Conservation (phyloP, 2,329 filamentous ascomycete species). For the Mollisia scopiformis region DNA sequence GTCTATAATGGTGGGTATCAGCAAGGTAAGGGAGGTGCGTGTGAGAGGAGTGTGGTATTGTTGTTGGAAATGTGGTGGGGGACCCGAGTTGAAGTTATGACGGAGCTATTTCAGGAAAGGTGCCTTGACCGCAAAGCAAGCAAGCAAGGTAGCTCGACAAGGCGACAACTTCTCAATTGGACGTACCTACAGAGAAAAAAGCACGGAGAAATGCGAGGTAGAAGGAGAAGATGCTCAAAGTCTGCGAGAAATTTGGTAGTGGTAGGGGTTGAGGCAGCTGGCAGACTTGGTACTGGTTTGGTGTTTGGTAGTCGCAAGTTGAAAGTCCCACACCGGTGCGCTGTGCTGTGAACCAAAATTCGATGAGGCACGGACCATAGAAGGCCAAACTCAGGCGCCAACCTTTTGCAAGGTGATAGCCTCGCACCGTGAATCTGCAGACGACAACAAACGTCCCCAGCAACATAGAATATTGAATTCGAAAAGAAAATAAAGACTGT, state of each 20-base stretch:
- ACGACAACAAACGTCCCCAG: too few species aligned
- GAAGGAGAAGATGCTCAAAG: background rate
- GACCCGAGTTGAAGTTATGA: slow-evolving; percentile 24
- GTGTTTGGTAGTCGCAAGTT: background rate
- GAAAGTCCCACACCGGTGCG: background rate
- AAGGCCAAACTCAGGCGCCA: background rate
- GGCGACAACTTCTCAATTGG: slow-evolving; percentile 24
- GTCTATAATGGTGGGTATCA: slow-evolving; percentile 18
- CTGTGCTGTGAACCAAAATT: background rate
- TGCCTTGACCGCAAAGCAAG: slow-evolving; percentile 10
- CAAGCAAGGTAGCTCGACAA: too few species aligned
- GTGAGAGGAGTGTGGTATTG: slow-evolving; percentile 12
- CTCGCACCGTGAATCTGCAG: background rate
- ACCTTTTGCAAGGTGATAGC: background rate
- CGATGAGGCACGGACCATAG: too few species aligned
- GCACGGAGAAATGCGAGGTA: slow-evolving; percentile 7
- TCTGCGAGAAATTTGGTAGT: slow-evolving; percentile 4
- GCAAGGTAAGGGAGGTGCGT: slow-evolving; percentile 16
- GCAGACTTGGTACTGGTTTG: too few species aligned
- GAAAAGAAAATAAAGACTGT: too few species aligned
- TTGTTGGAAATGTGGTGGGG: slow-evolving; percentile 28
- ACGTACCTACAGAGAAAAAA: slow-evolving; percentile 30
- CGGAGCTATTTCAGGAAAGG: slow-evolving; percentile 24
- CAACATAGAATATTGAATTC: too few species aligned
- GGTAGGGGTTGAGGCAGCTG: too few species aligned